Conservation (phyloP, 306 rosid genomes). For the Styphnolobium japonicum region DNA sequence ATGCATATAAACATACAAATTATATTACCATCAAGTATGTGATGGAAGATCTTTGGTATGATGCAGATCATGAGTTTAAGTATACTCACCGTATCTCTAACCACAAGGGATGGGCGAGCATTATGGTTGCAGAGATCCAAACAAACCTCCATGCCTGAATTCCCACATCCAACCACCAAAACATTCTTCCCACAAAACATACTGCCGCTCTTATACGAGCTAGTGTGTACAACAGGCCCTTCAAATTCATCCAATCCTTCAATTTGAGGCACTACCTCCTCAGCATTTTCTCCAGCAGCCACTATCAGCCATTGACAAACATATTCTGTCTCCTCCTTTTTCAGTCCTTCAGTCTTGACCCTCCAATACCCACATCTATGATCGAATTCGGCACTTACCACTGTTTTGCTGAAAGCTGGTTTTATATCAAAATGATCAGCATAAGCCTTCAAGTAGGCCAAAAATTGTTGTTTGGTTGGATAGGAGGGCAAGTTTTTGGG, state of each 20-base stretch:
- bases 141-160: conserved; percentile 87
- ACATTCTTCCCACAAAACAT: conserved; percentile 57
- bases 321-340: conserved; percentile 41
- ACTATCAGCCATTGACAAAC: conserved; percentile 59
- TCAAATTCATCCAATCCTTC: conserved; percentile 53
- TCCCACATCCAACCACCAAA: conserved; percentile 87
- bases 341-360: conserved; percentile 38
- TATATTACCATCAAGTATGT: neutral
- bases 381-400: conserved; percentile 55
- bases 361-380: conserved; percentile 40
- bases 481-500: conserved; percentile 65
- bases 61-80: neutral
- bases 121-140: conserved; percentile 72
- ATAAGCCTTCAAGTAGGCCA: conserved; percentile 49
- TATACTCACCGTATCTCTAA: conserved; percentile 65
- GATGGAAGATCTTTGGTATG: neutral
- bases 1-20: neutral
- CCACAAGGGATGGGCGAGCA: conserved; percentile 69
- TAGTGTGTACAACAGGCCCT: conserved; percentile 62
- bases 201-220: conserved; percentile 58
- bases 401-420: conserved; percentile 45
- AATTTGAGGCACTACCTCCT: conserved; percentile 52
- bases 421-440: conserved; percentile 47
- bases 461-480: conserved; percentile 71
- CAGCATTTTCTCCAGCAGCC: conserved; percentile 86